Percentiles rank a stretch among this genome's conserved stretches.
These are phyloP conservation scores for Chrysophaeum taylorii DNA, from an alignment of 352 stramenopile genomes.

Conservation along the genomic window DNA sequence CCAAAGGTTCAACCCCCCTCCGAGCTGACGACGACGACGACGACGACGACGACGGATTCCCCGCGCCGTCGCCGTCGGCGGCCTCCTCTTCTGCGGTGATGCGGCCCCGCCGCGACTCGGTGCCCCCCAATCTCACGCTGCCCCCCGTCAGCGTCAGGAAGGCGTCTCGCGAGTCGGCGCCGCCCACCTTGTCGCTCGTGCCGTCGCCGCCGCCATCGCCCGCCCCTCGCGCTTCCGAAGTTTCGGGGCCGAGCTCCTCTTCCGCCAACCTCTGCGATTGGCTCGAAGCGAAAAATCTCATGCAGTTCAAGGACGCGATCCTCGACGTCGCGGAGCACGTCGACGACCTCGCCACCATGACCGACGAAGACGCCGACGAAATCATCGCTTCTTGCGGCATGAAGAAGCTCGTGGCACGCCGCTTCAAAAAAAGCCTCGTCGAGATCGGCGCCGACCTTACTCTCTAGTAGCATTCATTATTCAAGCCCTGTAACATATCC, in stretches of 20 bases:
- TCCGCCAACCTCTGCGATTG: background rate
- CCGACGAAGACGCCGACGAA: constrained; percentile 5
- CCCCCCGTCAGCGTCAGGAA: no score
- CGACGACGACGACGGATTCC: no score
- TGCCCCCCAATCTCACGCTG: no score
- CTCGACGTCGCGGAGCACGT: background rate
- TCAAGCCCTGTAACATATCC: no score
- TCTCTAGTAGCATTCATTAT: background rate
- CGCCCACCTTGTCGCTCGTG: no score
- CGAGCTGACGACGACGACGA: background rate
- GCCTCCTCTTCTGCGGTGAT: background rate
- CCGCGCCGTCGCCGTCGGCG: background rate
- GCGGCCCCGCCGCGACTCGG: background rate
- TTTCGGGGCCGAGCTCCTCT: background rate
- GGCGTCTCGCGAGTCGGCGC: no score
- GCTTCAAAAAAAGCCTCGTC: background rate
- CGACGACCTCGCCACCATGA: background rate
- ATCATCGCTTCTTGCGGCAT: background rate
- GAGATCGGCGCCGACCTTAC: background rate
- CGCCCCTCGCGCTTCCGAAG: no score
- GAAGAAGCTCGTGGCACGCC: constrained; percentile 3
- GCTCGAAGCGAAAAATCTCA: constrained; percentile 9
- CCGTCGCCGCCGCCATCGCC: no score
- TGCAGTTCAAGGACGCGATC: background rate
- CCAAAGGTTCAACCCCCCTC: no score